A percentile compares a stretch with the other conserved stretches of the same genome.
Evolutionary conservation across 257 asterid species (phyloP).

Genomic region (Solanum clarkiae): DNA sequence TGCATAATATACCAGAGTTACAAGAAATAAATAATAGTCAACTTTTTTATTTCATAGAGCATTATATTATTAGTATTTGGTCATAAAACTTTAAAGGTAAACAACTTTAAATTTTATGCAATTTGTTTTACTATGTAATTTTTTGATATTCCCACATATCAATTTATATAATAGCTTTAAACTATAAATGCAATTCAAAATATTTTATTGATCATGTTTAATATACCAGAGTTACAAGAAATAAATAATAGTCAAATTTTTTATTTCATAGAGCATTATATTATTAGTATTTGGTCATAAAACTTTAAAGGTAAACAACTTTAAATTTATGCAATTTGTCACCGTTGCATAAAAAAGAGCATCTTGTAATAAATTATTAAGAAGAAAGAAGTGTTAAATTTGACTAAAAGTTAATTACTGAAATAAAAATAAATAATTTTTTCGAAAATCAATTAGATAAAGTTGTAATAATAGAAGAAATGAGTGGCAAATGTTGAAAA

Average conservation of each 20-base stretch:
- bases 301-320: neutral
- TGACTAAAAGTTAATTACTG: neutral
- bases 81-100: neutral
- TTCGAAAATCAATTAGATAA: neutral
- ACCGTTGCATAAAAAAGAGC: neutral
- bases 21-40: neutral
- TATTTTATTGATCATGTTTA: neutral
- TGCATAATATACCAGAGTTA: neutral
- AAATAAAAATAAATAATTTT: too few relatives aligned
- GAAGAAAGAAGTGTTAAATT: neutral
- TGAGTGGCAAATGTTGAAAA: neutral
- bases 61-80: neutral
- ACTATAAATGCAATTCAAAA: neutral
- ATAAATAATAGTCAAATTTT: neutral
- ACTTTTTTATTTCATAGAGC: neutral
- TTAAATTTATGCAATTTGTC: neutral
- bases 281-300: neutral
- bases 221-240: neutral
- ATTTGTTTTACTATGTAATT: too few relatives aligned
- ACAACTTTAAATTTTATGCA: neutral
- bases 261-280: neutral
- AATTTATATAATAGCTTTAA: neutral
- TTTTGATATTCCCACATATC: too few relatives aligned
- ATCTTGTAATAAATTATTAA: neutral
- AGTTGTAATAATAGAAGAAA: neutral